These are phyloP conservation scores for Fusarium protoensiforme DNA, from an alignment of 2,329 filamentous ascomycete species.

Conservation along the genomic window DNA sequence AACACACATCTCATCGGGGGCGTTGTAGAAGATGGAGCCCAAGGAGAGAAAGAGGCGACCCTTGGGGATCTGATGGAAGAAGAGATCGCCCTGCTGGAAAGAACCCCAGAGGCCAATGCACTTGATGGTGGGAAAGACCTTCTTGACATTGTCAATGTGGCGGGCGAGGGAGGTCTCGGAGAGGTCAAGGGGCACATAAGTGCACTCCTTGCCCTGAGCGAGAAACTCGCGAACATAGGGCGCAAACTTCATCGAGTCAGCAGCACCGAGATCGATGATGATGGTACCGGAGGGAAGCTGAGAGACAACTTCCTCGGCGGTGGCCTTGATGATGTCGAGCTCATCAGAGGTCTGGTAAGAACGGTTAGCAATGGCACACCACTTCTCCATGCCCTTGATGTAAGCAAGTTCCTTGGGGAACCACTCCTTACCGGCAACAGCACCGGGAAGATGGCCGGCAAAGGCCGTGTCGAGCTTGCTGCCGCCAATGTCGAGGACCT, in stretches of 20 bases:
- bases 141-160: slow-evolving; percentile 26
- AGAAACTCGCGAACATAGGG: slow-evolving; percentile 31
- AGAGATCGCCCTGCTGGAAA: slow-evolving; percentile 33
- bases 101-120: slow-evolving; percentile 33
- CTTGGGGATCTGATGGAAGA: slow-evolving; percentile 1
- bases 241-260: slow-evolving; percentile 36
- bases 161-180: background rate
- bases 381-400: slow-evolving; percentile 31
- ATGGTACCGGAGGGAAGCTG: slow-evolving; percentile 11
- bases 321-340: slow-evolving; percentile 27
- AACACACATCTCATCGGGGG: slow-evolving; percentile 18
- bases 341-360: slow-evolving; percentile 37
- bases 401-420: slow-evolving; percentile 43
- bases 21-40: slow-evolving; percentile 35
- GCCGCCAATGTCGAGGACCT: background rate
- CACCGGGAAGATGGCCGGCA: background rate
- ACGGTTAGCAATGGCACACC: slow-evolving; percentile 21
- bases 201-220: slow-evolving; percentile 19
- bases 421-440: background rate
- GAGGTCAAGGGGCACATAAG: slow-evolving; percentile 34
- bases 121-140: slow-evolving; percentile 8
- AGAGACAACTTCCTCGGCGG: slow-evolving; percentile 11
- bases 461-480: background rate
- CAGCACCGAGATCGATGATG: slow-evolving; percentile 36
- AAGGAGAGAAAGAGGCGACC: slow-evolving; percentile 30